Evolutionary conservation across 1,139 yeast species (phyloP).

Genomic region (Pichia sp.): DNA sequence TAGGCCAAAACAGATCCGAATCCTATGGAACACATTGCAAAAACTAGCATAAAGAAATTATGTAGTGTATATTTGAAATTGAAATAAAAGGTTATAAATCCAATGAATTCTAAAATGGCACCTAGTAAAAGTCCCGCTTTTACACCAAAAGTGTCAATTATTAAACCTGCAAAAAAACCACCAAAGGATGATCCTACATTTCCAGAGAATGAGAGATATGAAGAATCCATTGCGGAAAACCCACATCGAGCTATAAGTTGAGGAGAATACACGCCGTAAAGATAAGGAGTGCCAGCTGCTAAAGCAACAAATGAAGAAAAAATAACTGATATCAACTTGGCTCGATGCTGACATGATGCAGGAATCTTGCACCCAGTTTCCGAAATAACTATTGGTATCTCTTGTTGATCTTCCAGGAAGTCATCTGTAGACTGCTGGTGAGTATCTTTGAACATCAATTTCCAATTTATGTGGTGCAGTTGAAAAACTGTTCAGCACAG

Average conservation of each 20-base stretch:
- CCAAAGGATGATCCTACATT: constrained; percentile 60
- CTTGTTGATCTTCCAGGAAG: too few species aligned
- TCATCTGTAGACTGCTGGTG: too few species aligned
- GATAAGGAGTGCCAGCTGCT: constrained; percentile 64
- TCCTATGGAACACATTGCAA: constrained; percentile 49
- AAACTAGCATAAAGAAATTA: constrained; percentile 33
- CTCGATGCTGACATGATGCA: neutral
- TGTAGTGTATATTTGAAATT: constrained; percentile 30
- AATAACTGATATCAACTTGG: constrained; percentile 20
- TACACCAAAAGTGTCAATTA: constrained; percentile 58
- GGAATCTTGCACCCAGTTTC: neutral
- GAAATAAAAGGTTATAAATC: constrained; percentile 33
- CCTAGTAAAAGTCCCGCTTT: constrained; percentile 47
- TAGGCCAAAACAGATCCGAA: constrained; percentile 60
- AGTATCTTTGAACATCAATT: too few species aligned
- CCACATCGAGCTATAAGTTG: constrained; percentile 53
- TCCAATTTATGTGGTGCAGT: too few species aligned
- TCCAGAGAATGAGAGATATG: constrained; percentile 54
- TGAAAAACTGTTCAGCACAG: too few species aligned
- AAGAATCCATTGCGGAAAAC: constrained; percentile 53
- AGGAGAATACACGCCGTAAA: constrained; percentile 67
- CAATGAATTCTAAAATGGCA: constrained; percentile 36
- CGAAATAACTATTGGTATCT: too few species aligned
- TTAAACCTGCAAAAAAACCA: constrained; percentile 61
- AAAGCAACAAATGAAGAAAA: constrained; percentile 34